Evolutionary conservation across 1,284 basidiomycete genomes (phyloP), one percentile per base, ranked within the genome.

Genomic region (Uromyces viciae-fabae): DNA sequence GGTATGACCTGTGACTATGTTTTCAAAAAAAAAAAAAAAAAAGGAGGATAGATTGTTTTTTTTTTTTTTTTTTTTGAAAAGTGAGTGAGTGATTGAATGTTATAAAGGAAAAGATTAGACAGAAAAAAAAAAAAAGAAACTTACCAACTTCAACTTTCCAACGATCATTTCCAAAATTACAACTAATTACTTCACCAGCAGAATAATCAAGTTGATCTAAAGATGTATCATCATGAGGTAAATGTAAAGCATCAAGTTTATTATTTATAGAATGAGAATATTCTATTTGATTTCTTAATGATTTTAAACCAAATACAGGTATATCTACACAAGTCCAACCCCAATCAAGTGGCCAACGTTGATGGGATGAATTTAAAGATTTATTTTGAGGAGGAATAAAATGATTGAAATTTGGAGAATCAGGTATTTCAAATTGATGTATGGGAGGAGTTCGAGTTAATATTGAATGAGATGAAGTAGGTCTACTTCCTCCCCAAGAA

Each of bases 81-180:
- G 3, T 3, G 1, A 33, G 49, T 3, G n/a, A 73, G 22, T 9
- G 9, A 28, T 58, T n/a, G 33, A 15, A 17, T 36, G 33, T 75
- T 31, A 58, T 33, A 14, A 17, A 31, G 46, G 58, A 9, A 25
- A 25, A 22, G 46, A 49, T 49, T 11, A 11, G 11, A 49, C 11
- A 22, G 46, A 49, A 11, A 22, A 60, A 15, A 11, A 25, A 15
- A 11, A 25, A 25, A 25, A 15, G 17, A 60, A 38, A 36, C 38
- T 75, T 38, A 75, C 73, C 75, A 2, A 78, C 31, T 56, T 78
- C 76, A 15, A 78, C 76, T 43, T 78, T 78, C 76, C 76, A 78
- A 31, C 64, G 42, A 36, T 78, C 49, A 14, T 22, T 58, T 3
- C 62, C 64, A 58, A 78, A 78, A 22, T 38, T 58, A 60, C 46